A percentile compares a stretch with the other conserved stretches of the same genome.
phyloP scores from a whole-genome alignment of 75 land plant species.

The Pinus tabuliformis region DNA sequence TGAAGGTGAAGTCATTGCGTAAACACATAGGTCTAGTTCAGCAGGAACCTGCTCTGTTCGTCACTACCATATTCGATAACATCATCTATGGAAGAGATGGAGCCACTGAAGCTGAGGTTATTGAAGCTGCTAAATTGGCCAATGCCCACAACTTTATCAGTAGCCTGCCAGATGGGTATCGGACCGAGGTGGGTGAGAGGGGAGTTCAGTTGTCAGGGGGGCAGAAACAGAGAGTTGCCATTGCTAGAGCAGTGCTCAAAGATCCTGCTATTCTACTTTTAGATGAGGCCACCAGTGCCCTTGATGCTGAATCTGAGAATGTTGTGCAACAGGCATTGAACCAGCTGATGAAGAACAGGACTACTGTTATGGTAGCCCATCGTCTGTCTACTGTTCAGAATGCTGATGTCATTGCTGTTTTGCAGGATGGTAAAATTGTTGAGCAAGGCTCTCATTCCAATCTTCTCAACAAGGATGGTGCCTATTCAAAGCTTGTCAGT shows the following conservation, averaged over 20 bases:
- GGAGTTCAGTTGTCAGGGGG: conserved; percentile 78
- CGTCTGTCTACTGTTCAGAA: conserved; percentile 81
- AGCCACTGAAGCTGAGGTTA: conserved; percentile 53
- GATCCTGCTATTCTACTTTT: conserved; percentile 81
- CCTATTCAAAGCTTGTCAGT: conserved; percentile 61
- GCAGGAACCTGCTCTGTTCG: conserved; percentile 84
- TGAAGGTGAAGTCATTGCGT: conserved; percentile 52
- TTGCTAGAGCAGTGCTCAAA: conserved; percentile 86
- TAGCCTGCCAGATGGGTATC: conserved; percentile 75
- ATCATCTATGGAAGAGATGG: conserved; percentile 75
- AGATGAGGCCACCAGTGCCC: conserved; percentile 91
- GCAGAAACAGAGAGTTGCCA: conserved; percentile 85
- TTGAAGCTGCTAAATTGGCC: conserved; percentile 71
- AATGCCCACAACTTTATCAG: conserved; percentile 85
- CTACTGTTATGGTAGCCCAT: conserved; percentile 84
- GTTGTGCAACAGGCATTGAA: conserved; percentile 87
- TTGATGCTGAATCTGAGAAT: conserved; percentile 82
- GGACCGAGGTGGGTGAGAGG: conserved; percentile 79
- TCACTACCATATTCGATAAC: conserved; percentile 68
- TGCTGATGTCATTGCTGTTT: conserved; percentile 75
- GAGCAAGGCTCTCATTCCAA: conserved; percentile 74
- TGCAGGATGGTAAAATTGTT: conserved; percentile 77
- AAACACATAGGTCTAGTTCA: conserved; percentile 74
- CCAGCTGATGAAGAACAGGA: conserved; percentile 73
- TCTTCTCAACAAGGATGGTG: conserved; percentile 44